Evolutionary conservation across 139 green algal genomes (phyloP), one percentile per base, ranked within the genome.

Genomic region (Nannochloris sp.): DNA sequence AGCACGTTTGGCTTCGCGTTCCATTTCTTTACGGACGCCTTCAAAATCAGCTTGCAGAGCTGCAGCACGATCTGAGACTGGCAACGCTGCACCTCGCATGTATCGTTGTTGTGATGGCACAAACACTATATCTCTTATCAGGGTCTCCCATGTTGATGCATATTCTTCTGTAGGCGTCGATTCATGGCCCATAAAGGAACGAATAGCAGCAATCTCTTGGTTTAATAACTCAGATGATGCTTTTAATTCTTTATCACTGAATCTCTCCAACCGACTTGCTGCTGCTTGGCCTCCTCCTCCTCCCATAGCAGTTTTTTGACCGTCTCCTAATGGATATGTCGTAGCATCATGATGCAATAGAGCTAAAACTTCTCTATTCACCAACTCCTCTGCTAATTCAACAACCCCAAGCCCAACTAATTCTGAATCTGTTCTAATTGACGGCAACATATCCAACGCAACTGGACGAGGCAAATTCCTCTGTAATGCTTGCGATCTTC

Each of bases 311-410:
- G 14, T 24, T 24, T 25, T 24, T 15, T 19, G 4, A 0, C 39
- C 38, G 33, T 37, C 38, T n/a, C n/a, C n/a, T 30, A 79, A 25
- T 0, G 87, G 87, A 68, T 90, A 89, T 54, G 84, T 85, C 24
- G 54, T 61, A 2, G 74, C 72, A 32, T 96, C 89, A 46, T 91
- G 77, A 36, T 69, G 31, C 44, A 95, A 61, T 44, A 95, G 63
- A 15, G 67, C 39, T 10, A 65, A 13, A 38, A 55, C 25, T 34
- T 63, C 47, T 31, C n/a, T 36, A 31, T 51, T 51, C 33, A 96
- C 72, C 67, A 90, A 30, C 51, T 84, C 70, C 56, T 93, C 90
- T 0, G 90, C 90, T 4, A 61, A 55, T 70, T 92, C 83, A 66
- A 37, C 36, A 64, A 38, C 54, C 48, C 10, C n/a, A 48, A 2